A percentile compares a stretch with the other conserved stretches of the same genome.
Conservation (phyloP, 768 basidiomycete genomes). For the Rhodotorula babjevae region DNA sequence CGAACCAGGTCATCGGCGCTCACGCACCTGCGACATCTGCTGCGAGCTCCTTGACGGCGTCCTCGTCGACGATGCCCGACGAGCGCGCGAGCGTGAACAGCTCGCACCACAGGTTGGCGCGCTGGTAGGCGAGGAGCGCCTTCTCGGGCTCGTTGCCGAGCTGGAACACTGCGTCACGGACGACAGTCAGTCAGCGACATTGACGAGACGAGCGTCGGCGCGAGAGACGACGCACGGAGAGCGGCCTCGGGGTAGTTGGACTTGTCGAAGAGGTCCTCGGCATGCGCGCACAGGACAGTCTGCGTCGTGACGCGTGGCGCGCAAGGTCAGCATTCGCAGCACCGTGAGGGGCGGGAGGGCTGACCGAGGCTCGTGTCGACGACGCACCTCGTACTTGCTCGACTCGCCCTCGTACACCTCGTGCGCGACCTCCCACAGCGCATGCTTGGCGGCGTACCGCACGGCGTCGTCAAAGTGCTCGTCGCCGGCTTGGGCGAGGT, state of each 20-base stretch:
- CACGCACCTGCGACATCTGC: conserved; percentile 72
- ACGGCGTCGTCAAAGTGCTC: conserved; percentile 73
- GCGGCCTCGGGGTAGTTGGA: conserved; percentile 80
- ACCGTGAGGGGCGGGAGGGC: too few species aligned
- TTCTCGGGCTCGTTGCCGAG: conserved; percentile 62
- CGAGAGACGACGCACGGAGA: conserved; percentile 53
- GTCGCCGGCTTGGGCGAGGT: conserved; percentile 69
- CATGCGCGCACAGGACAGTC: conserved; percentile 39
- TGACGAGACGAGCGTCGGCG: background rate
- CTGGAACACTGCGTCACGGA: conserved; percentile 57
- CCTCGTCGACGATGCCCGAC: conserved; percentile 54
- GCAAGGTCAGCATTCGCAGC: background rate
- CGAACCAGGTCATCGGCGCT: background rate
- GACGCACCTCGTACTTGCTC: conserved; percentile 23
- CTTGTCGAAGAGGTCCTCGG: conserved; percentile 62
- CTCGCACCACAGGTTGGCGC: conserved; percentile 82
- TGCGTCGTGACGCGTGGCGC: background rate
- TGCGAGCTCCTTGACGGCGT: conserved; percentile 58
- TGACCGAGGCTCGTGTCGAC: too few species aligned
- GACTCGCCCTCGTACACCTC: conserved; percentile 73
- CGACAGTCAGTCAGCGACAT: too few species aligned
- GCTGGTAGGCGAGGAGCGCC: conserved; percentile 83
- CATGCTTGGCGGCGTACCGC: conserved; percentile 70
- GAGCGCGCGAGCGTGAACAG: conserved; percentile 72
- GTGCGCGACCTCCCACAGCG: conserved; percentile 68